Percentiles rank a stretch among this genome's conserved stretches.
Conservation (phyloP, 116 monocot genomes). For the Cymodocea nodosa region DNA sequence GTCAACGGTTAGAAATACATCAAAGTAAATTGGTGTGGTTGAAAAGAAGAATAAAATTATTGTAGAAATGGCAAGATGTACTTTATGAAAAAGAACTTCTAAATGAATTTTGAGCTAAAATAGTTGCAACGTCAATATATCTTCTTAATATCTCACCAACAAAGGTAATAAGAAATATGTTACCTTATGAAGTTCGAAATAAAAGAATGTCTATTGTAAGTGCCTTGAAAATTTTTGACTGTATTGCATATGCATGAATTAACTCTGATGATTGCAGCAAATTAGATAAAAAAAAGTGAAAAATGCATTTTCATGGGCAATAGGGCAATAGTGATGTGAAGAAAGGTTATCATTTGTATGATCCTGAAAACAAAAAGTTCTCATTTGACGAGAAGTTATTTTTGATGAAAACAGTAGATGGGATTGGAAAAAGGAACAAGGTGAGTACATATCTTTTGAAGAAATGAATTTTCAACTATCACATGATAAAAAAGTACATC, state of each 20-base stretch:
- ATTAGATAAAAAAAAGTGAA: too few species aligned
- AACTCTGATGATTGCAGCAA: too few species aligned
- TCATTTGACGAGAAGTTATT: slow-evolving; percentile 8
- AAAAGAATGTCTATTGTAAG: too few species aligned
- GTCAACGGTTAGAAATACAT: slow-evolving; percentile 6
- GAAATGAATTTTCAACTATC: neutral
- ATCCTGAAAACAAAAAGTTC: slow-evolving; percentile 10
- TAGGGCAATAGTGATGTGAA: slow-evolving; percentile 1
- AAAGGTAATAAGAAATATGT: too few species aligned
- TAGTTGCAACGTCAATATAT: neutral
- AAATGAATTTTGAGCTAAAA: slow-evolving; percentile 8
- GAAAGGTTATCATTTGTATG: slow-evolving; percentile 9
- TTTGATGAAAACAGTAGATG: slow-evolving; percentile 14
- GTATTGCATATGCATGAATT: too few species aligned
- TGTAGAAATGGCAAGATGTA: slow-evolving; percentile 11
- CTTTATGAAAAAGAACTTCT: slow-evolving; percentile 3
- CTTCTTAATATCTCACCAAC: too few species aligned
- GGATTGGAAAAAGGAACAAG: neutral
- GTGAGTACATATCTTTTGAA: neutral
- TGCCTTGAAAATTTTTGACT: too few species aligned
- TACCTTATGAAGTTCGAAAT: too few species aligned
- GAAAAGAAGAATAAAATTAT: slow-evolving; percentile 9
- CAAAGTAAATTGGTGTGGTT: slow-evolving; percentile 1
- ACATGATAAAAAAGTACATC: too few species aligned
- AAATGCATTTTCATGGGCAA: too few species aligned